A percentile compares a stretch with the other conserved stretches of the same genome.
These are phyloP conservation scores for Monosporascus sp. DNA, from an alignment of 2,329 filamentous ascomycete genomes.

Conservation along the genomic window DNA sequence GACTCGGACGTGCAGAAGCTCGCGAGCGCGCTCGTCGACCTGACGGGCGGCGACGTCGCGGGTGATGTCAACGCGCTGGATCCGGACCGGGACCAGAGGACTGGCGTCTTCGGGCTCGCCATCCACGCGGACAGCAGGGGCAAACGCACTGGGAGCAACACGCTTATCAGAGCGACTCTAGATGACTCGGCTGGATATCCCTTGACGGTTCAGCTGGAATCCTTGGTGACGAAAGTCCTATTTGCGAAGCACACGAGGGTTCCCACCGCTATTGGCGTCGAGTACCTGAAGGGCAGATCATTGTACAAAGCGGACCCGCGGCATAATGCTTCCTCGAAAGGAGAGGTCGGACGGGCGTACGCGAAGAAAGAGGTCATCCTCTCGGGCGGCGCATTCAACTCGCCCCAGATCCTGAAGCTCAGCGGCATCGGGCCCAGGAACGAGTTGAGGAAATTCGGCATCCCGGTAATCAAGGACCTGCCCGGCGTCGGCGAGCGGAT, in stretches of 20 bases:
- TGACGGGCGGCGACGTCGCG: constrained; percentile 18
- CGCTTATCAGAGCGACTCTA: constrained; percentile 39
- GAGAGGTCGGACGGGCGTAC: constrained; percentile 17
- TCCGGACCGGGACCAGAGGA: constrained; percentile 19
- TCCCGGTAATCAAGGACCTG: constrained; percentile 38
- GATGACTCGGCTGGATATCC: constrained; percentile 38
- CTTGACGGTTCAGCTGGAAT: constrained; percentile 30
- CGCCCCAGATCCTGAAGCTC: constrained; percentile 46
- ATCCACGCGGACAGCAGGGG: constrained; percentile 20
- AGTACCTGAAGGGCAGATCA: constrained; percentile 22
- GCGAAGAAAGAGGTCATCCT: constrained; percentile 41
- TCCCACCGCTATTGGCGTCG: constrained; percentile 22
- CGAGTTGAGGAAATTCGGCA: constrained; percentile 37
- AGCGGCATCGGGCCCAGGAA: constrained; percentile 41
- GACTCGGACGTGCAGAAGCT: constrained; percentile 18
- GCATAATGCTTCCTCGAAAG: constrained; percentile 23
- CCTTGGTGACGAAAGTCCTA: constrained; percentile 21
- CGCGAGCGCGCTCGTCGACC: constrained; percentile 14
- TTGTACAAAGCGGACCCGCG: constrained; percentile 30
- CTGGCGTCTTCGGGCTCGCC: constrained; percentile 21
- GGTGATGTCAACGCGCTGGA: constrained; percentile 21
- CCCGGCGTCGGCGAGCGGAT: constrained; percentile 47
- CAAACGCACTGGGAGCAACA: constrained; percentile 38
- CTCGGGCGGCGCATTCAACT: constrained; percentile 43
- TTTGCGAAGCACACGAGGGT: constrained; percentile 16